phyloP scores from a whole-genome alignment of 306 rosid species.

The Pyrus pyrifolia region DNA sequence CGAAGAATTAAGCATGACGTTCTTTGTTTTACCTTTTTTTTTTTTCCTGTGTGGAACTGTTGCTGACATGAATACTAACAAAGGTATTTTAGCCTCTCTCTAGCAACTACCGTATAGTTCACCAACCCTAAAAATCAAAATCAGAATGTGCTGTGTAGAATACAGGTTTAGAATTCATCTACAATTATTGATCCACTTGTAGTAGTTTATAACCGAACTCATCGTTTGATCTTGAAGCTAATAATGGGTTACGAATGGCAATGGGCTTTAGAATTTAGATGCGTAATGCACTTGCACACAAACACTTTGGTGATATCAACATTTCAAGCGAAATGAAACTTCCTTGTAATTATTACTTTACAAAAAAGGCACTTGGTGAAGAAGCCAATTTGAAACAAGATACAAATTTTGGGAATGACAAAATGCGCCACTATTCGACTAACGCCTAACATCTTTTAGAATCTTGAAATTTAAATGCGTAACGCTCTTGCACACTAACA shows the following conservation, averaged over 20 bases:
- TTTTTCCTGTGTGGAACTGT: background rate
- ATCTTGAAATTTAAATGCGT: background rate
- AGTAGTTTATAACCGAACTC: too few species aligned
- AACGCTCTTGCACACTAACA: background rate
- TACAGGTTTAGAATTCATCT: too few species aligned
- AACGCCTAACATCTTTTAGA: too few species aligned
- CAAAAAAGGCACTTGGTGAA: too few species aligned
- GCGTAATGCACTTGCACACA: background rate
- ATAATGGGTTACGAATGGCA: too few species aligned
- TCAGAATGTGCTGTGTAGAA: too few species aligned
- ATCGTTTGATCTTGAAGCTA: too few species aligned
- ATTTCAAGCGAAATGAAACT: background rate
- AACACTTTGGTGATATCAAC: background rate
- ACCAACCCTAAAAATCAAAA: accelerated
- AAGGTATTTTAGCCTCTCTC: too few species aligned
- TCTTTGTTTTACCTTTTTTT: background rate
- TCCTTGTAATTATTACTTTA: background rate
- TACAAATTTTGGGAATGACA: background rate
- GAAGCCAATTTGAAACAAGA: background rate
- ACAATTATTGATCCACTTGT: too few species aligned
- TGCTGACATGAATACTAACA: background rate
- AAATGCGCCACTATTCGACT: too few species aligned
- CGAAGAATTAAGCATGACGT: conserved; percentile 35
- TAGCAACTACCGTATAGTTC: accelerated
- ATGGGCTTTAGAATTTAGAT: too few species aligned